Base-by-base conservation (phyloP, 1,139 yeast genomes). In the Taphrina sp. region DNA sequence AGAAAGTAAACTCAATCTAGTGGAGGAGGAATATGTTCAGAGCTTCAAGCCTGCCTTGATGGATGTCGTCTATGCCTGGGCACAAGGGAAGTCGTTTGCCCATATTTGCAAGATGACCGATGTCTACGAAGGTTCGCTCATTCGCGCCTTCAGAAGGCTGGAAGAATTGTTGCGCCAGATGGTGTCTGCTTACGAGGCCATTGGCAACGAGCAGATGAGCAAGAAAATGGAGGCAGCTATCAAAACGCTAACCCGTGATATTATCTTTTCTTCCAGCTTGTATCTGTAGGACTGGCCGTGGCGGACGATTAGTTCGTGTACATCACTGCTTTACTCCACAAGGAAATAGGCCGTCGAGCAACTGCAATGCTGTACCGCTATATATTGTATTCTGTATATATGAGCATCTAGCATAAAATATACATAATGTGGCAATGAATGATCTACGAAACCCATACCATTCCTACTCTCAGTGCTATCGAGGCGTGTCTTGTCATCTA, bases 51-150 rank as follows among this genome's bases (percentile, higher is more conserved):
- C 89, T 22, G 95, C 92, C 67, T 76, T 94, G 62, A 90, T 94
- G 97, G 97, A 89, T 68, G 97, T 92, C 51, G 96, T 94, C 0
- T 88, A 73, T 70, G 88, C 94, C 43, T 94, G 99, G 99, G 87
- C 96, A 68, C 84, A 85, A 67, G 97, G 97, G 26, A 96, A 96
- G 3, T 75, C 92, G 0, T 94, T 94, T 70, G 90, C 96, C 0
- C 96, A 90, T 68, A 90, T 92, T 61, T 92, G 97, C 74, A 90
- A 90, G 70, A 88, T 92, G 96, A 92, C 98, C 0, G 98, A 92
- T 68, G 97, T 94, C 43, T 94, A 90, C 65, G 98, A 94, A 74
- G 99, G 99, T 42, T 85, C 95, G 28, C 77, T 94, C 68, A 90
- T 94, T 62, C 81, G 98, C 70, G 85, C 88, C 80, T 90, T 94